Evolutionary conservation across 2,329 filamentous ascomycete species (phyloP), one percentile per base, ranked within the genome.

Genomic region (Cytospora leucostoma): DNA sequence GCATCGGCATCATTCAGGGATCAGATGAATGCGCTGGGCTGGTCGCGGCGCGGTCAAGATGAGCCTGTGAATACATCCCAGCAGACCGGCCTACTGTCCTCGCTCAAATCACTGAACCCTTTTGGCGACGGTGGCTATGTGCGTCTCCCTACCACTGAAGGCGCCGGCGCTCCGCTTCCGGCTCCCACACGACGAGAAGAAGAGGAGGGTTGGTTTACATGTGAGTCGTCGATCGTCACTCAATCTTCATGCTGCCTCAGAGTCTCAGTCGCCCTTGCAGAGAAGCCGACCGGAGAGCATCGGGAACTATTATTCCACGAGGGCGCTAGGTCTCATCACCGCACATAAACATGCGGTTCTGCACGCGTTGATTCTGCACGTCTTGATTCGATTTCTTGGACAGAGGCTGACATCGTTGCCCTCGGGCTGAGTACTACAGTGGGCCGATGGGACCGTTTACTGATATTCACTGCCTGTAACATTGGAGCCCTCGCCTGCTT

Each of bases 391-490:
- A 53, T 37, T 58, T 52, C 59, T 55, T 52, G 50, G 60, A 61
- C 37, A 64, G 62, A 71, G 66, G 68, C 70, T 72, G 67, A 74
- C 75, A 71, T 55, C 8, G 19, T 52, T 47, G 21, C 64, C 44
- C 37, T 21, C 34, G 56, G 27, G 35, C 57, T 55, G 56, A 35
- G 17, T 51, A 71, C 38, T n/a, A 64, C 70, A 98, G 95, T 99
- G 81, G 97, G 92, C 80, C 87, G 94, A 79, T 98, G 94, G 95
- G 95, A 99, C 79, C 91, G 94, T 63, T 80, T 98, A 74, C 83
- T 99, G 75, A 86, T 98, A 72, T 99, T 99, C 78, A 89, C 86
- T 68, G 92, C 89, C 73, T 96, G 94, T 80, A 96, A 97, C 78
- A 77, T 97, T 70, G 93, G 90, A 66, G 93, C 95, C 67, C 82